A percentile compares a stretch with the other conserved stretches of the same genome.
Conservation (phyloP, 495 filamentous ascomycete species). For the Aspergillus olivimuriae region DNA sequence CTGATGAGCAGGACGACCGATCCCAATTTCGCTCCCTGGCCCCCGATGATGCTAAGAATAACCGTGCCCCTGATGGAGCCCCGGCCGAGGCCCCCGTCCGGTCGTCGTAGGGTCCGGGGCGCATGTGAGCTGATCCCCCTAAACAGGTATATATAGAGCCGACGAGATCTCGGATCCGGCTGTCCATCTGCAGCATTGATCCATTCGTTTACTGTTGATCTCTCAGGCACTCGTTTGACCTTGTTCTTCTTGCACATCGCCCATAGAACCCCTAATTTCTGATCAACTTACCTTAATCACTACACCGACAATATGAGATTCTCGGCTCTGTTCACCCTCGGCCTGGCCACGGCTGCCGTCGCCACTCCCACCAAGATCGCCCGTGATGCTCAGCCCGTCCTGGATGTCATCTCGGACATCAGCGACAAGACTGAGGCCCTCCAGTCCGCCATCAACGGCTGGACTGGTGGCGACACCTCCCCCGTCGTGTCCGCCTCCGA, state of each 20-base stretch:
- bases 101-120: not conserved
- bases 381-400: not conserved
- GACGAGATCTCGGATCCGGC: not conserved
- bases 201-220: constrained; percentile 11
- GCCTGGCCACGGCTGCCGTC: constrained; percentile 19
- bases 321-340: constrained; percentile 25
- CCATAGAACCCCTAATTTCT: constrained; percentile 17
- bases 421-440: constrained; percentile 24
- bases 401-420: constrained; percentile 20
- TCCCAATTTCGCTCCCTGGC: not conserved
- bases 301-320: constrained; percentile 27
- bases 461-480: constrained; percentile 23
- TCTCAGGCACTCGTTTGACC: constrained; percentile 17
- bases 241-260: constrained; percentile 4
- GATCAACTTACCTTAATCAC: constrained; percentile 10
- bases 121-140: constrained; percentile 13
- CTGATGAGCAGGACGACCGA: not conserved
- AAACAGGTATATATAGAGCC: constrained; percentile 14
- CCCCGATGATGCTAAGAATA: constrained; percentile 11
- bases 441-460: constrained; percentile 28
- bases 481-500: constrained; percentile 26
- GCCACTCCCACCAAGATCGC: constrained; percentile 16
- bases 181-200: constrained; percentile 6
- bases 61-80: constrained; percentile 10
- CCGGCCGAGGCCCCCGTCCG: constrained; percentile 10